Base-by-base conservation (phyloP, 139 green algal species). In the Auxenochlorella pyrenoidosa region DNA sequence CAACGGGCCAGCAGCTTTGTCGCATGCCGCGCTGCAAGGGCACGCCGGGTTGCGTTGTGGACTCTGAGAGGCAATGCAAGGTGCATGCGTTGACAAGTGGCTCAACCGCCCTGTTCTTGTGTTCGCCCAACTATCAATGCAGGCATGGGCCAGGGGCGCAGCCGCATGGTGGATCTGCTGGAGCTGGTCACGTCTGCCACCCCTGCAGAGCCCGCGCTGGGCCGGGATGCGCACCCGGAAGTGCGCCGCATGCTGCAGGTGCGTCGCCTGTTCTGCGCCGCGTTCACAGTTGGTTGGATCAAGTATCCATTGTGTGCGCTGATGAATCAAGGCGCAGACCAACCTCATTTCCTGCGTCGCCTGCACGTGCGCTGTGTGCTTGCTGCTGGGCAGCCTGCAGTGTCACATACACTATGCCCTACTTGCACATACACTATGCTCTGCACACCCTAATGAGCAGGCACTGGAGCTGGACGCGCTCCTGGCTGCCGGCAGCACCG, bases 171-270 rank as follows among this genome's bases (percentile, higher is more conserved):
- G 21, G 34, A 86, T 40, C 34, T 92, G 12, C 60, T 92, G 41
- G 72, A 79, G 26, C 36, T 84, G 34, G 84, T 54, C 15, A 40
- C 78, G 0, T 47, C 38, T 12, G 63, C 30, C 24, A 43, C 76
- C 18, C 81, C 86, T 2, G 73, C 36, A 3, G 82, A 89, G 73
- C 90, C 90, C 3, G 66, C 87, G 70, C 73, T 93, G 36, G 85
- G 59, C 24, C 13, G 44, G 21, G 65, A 80, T 8, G 66, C 54
- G 4, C 65, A 59, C 32, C 40, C 75, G 13, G 77, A 89, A 24
- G 83, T 83, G 16, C 75, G 88, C 6, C 82, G 88, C 43, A 83
- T 91, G 88, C 40, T 88, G 41, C 82, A 94, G 84, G 79, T 34
- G 63, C 51, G 78, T 41, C 4, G 30, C 18, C 5, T 12, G 54